Evolutionary conservation across 202 grass and related monocot species (phyloP), one percentile per base, ranked within the genome.

Genomic region (Zizania palustris): DNA sequence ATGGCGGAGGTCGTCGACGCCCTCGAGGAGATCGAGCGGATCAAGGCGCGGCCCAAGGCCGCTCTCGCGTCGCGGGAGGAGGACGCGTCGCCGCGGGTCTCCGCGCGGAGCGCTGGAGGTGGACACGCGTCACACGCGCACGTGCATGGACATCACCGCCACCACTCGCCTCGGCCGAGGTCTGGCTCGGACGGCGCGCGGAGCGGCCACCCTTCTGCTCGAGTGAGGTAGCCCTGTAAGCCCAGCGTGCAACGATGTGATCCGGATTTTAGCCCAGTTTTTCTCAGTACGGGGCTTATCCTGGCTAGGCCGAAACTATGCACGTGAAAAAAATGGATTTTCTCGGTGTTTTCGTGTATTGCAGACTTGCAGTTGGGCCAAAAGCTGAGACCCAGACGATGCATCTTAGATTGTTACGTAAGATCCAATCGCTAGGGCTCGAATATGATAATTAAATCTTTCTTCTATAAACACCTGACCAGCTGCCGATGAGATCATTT

Each of bases 1-100:
- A 96, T 92, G 92, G 78, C 71, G 19, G 92, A 96, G 68, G 92
- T 90, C 68, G 63, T 96, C 2, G 36, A 57, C 4, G 57, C 40
- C 11, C 76, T 96, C 6, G 74, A 92, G 74, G 76, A 82, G 46
- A 72, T 96, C 67, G 74, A 83, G 63, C 60, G 43, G 28, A 81
- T 87, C 79, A 71, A 42, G 68, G 19, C n/a, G 42, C 77, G 76
- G 9, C 67, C 80, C 59, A 82, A 33, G 37, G 63, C 28, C 28
- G 28, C 28, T 28, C 28, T 2, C 2, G 1, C 28, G 1, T 0
- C 28, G 28, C 2, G 1, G 28, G 1, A 61, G 19, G 4, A 44
- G 9, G 42, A 44, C 44, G 44, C 11, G 44, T 45, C 48, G 14
- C 48, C 48, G 3, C 48, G 48, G 14, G 14, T 50, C 48, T 14